Percentiles rank a stretch among this genome's conserved stretches.
Evolutionary conservation across 192 early-diverging fungal genomes (phyloP).

Genomic region (Phlyctochytrium bullatum): DNA sequence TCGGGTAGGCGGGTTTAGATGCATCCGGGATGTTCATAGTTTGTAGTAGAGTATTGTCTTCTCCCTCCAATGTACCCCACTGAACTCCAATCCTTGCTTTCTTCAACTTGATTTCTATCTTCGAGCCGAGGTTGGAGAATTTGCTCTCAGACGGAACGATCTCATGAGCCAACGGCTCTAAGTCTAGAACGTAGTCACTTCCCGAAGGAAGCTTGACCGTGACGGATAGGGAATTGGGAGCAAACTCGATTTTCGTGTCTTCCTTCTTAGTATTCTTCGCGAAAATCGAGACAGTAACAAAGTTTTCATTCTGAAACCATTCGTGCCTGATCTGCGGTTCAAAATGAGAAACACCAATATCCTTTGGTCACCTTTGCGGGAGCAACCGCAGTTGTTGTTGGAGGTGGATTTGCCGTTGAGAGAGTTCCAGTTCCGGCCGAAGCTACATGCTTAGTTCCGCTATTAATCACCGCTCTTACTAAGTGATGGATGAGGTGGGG

Average conservation of each 20-base stretch:
- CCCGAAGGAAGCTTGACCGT: conserved; percentile 78
- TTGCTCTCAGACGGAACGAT: conserved; percentile 66
- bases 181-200: conserved; percentile 83
- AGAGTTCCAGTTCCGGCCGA: background rate
- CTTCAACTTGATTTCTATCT: conserved; percentile 59
- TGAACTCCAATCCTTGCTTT: conserved; percentile 74
- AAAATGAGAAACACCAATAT: background rate
- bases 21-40: conserved; percentile 29
- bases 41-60: conserved; percentile 43
- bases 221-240: conserved; percentile 64
- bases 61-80: conserved; percentile 84
- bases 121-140: conserved; percentile 43
- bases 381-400: conserved; percentile 17
- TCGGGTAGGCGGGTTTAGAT: conserved; percentile 44
- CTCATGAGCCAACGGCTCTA: conserved; percentile 81
- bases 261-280: conserved; percentile 83
- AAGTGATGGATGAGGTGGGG: conserved; percentile 12
- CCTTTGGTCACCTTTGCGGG: conserved; percentile 38
- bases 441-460: too few species aligned
- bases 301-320: conserved; percentile 95
- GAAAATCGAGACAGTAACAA: conserved; percentile 85
- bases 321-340: conserved; percentile 69
- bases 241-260: conserved; percentile 59
- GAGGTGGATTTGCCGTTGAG: conserved; percentile 8
- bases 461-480: too few species aligned